Evolutionary conservation across 441 rosid genomes (phyloP).

Genomic region (Pelargonium citronellum): DNA sequence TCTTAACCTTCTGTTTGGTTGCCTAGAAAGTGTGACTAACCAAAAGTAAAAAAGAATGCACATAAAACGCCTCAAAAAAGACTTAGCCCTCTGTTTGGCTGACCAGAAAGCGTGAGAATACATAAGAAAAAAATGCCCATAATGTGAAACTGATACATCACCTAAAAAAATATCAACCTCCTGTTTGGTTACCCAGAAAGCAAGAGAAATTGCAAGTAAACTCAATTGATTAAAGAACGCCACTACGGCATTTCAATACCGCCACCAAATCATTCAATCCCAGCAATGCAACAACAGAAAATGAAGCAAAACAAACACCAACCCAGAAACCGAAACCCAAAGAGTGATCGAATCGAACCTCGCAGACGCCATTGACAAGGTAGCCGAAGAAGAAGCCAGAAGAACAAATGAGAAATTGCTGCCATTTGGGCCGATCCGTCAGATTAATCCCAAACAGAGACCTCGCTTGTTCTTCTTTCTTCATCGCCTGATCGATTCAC

Average conservation of each 20-base stretch:
- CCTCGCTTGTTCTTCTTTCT: constrained; percentile 51
- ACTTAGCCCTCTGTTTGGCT: too few relatives aligned
- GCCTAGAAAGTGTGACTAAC: background rate
- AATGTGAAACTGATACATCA: background rate
- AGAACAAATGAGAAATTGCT: constrained; percentile 78
- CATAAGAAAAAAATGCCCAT: background rate
- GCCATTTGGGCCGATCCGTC: constrained; percentile 63
- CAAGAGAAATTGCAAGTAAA: background rate
- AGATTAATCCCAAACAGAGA: constrained; percentile 63
- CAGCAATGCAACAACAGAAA: too few relatives aligned
- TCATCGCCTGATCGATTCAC: constrained; percentile 27
- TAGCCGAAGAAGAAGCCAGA: constrained; percentile 95
- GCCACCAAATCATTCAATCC: too few relatives aligned
- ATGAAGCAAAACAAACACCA: background rate
- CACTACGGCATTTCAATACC: background rate
- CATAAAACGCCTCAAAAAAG: too few relatives aligned
- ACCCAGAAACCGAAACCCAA: background rate
- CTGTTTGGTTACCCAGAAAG: background rate
- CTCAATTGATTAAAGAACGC: background rate
- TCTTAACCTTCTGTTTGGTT: constrained; percentile 8
- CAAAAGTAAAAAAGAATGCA: too few relatives aligned
- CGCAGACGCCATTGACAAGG: constrained; percentile 90
- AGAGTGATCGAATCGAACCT: too few relatives aligned
- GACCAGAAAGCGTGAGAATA: too few relatives aligned
- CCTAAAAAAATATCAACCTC: background rate